Evolutionary conservation across 2,329 filamentous ascomycete genomes (phyloP), one percentile per base, ranked within the genome.

Genomic region (Curvularia spicifera): DNA sequence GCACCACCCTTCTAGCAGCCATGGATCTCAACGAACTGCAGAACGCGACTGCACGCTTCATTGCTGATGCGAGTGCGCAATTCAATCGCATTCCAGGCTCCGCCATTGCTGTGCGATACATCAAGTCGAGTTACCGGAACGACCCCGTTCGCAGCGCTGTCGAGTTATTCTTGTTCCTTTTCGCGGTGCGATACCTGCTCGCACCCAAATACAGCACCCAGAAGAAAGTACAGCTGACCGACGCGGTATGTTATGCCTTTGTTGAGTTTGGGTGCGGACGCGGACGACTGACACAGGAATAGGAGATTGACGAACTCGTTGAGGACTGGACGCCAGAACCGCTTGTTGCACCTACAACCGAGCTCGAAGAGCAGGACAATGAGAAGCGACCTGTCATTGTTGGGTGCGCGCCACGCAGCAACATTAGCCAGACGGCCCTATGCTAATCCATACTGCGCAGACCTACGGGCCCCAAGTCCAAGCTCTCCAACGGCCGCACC

Each of bases 271-370:
- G 12, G 37, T 9, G 13, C 33, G 37, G 20, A 33, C 5, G 28
- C 40, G 12, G 52, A 22, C 12, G n/a, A 43, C 52, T 59, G 18
- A 51, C 68, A 68, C 61, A 46, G 50, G 39, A 52, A 61, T 59
- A 87, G 86, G 95, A 99, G 81, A 96, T 99, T 67, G 95, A 99
- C 73, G 95, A 99, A 73, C 80, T 99, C 58, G 91, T 99, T 43
- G 93, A 96, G 55, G 95, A 99, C 67, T 99, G 95, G 95, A 89
- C 88, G 7, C 96, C 95, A 0, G 95, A 99, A 78, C 93, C 95
- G 13, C 84, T 99, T 43, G 94, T 97, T 26, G 83, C 88, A 5
- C 82, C 87, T 24, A 86, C 88, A 62, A 93, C 89, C 0, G 66
- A 86, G 0, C 84, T 94, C 50, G 94, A 99, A 78, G 88, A 91